Evolutionary conservation across 2,329 filamentous ascomycete species (phyloP).

Genomic region (Ophiostoma populinum): DNA sequence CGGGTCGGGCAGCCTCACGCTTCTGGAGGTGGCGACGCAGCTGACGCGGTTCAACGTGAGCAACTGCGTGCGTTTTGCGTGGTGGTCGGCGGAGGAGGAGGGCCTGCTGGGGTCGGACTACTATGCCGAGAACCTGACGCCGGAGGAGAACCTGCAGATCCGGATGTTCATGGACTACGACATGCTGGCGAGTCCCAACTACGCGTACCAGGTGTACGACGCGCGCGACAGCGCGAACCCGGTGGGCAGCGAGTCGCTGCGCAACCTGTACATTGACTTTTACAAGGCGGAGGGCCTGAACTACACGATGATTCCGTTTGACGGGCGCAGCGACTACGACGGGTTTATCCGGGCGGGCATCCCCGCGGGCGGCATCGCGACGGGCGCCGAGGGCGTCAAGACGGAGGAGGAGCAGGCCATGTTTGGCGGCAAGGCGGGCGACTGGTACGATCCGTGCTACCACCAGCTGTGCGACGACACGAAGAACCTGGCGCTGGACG

Average conservation of each 20-base stretch:
- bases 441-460: conserved; percentile 42
- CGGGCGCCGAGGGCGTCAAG: conserved; percentile 63
- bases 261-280: conserved; percentile 50
- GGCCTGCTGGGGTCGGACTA: conserved; percentile 46
- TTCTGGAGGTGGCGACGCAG: conserved; percentile 45
- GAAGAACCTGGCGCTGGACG: conserved; percentile 38
- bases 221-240: conserved; percentile 56
- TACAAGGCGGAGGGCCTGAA: conserved; percentile 44
- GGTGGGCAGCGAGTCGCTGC: conserved; percentile 50
- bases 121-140: conserved; percentile 37
- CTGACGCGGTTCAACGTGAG: conserved; percentile 39
- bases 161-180: conserved; percentile 54
- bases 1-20: conserved; percentile 45
- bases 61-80: conserved; percentile 50
- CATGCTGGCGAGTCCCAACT: conserved; percentile 52
- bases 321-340: conserved; percentile 66
- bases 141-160: conserved; percentile 43
- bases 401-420: conserved; percentile 43
- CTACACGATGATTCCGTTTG: conserved; percentile 56
- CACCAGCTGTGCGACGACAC: conserved; percentile 45
- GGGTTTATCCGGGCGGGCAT: conserved; percentile 59
- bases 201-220: conserved; percentile 51
- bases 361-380: conserved; percentile 58
- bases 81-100: conserved; percentile 53
- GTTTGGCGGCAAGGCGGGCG: conserved; percentile 55